Evolutionary conservation across 2,329 filamentous ascomycete species (phyloP), one percentile per base, ranked within the genome.

Genomic region (Alternaria postmessia): DNA sequence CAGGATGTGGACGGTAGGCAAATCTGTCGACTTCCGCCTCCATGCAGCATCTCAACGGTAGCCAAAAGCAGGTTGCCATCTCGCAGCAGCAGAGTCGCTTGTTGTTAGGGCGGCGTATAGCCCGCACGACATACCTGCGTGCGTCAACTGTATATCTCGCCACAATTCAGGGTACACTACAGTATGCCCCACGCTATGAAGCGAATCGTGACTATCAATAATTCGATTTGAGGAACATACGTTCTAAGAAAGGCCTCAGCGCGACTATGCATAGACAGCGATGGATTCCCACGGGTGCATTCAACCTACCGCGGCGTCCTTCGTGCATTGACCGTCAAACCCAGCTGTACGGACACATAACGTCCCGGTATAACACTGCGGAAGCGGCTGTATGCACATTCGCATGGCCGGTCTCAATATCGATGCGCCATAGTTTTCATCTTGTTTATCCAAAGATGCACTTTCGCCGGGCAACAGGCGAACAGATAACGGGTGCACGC

Each of bases 41-140:
- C 53, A 53, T 74, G 68, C 72, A 73, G 64, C 62, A 66, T 71
- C 64, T 68, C 60, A 53, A 71, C 63, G 61, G 63, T 64, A 51
- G 62, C 66, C 58, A 48, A 64, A 63, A 64, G 65, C 62, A 68
- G 61, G 51, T 53, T 62, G 64, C 69, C 70, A 70, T 59, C 65
- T 64, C 62, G 67, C 70, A 65, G 62, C 65, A 70, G 71, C 47
- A 60, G 53, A 75, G 71, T 70, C 71, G 71, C 71, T 55, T 67
- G 53, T 60, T 61, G 63, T 66, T 53, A 65, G 64, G 54, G 57
- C 64, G 43, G 43, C 69, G 67, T 69, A 72, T 72, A 66, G 54
- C 65, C 72, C 65, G 75, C 75, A 77, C 73, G 73, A 76, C 74
- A 77, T 77, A 68, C 55, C 57, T 73, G 57, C 71, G 20, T 42